A percentile compares a stretch with the other conserved stretches of the same genome.
These are phyloP conservation scores for Paracorniculantispora psalliotae DNA, from an alignment of 2,329 filamentous ascomycete species.

Conservation along the genomic window DNA sequence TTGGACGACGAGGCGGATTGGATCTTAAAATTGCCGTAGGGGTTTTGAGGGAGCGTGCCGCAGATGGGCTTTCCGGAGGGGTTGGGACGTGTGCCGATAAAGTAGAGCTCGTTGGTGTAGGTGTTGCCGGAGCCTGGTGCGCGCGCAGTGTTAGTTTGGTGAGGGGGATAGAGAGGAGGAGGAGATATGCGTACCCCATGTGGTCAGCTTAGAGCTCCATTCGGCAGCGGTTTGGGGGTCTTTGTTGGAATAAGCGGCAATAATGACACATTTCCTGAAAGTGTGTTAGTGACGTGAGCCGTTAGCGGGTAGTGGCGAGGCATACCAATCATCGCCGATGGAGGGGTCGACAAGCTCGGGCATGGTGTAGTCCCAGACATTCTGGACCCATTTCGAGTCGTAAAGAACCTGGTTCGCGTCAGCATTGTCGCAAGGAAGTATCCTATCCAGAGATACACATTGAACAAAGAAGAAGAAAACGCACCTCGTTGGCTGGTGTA, in stretches of 20 bases:
- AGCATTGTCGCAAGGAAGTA: too few species aligned
- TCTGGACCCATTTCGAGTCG: constrained; percentile 20
- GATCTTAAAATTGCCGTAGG: constrained; percentile 21
- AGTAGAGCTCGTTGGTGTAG: constrained; percentile 21
- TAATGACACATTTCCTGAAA: constrained; percentile 20
- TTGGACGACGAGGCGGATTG: constrained; percentile 16
- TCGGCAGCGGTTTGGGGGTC: constrained; percentile 20
- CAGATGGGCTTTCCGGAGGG: constrained; percentile 20
- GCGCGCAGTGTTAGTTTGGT: not conserved
- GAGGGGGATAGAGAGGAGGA: not conserved
- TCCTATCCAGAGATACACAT: not conserved
- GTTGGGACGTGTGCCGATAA: constrained; percentile 23
- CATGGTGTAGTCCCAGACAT: constrained; percentile 21
- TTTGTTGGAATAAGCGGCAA: constrained; percentile 21
- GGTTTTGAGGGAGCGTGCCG: constrained; percentile 20
- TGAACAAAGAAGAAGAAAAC: not conserved
- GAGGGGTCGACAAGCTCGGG: constrained; percentile 19
- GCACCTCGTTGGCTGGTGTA: constrained; percentile 4
- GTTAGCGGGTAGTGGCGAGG: not conserved
- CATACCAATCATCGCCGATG: constrained; percentile 20
- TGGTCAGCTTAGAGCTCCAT: constrained; percentile 21
- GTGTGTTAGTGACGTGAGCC: not conserved
- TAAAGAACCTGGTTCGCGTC: constrained; percentile 16
- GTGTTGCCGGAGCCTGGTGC: constrained; percentile 20
- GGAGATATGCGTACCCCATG: constrained; percentile 16